Conservation (phyloP, 305 asterid species). For the Solanum hybrid region DNA sequence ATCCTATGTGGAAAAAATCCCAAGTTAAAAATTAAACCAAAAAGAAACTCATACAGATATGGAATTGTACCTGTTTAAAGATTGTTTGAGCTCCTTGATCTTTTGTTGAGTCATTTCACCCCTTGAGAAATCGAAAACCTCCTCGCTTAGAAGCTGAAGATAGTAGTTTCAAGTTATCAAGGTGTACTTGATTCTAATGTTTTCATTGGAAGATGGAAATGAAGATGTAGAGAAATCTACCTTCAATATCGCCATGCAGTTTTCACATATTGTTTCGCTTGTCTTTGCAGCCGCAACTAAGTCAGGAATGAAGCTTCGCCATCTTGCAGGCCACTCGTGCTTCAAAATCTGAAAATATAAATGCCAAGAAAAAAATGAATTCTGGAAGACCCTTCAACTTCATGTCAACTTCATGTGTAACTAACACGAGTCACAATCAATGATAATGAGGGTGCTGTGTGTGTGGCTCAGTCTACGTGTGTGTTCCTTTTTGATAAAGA, state of each 20-base stretch:
- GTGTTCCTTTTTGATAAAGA: background rate
- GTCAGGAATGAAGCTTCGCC: slow-evolving; percentile 94
- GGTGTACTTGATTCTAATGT: background rate
- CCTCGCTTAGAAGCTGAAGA: slow-evolving; percentile 89
- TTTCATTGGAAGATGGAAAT: slow-evolving; percentile 4
- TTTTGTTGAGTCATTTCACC: slow-evolving; percentile 99
- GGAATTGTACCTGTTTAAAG: slow-evolving; percentile 68
- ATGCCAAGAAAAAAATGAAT: slow-evolving; percentile 8
- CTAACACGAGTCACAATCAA: background rate
- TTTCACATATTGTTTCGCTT: slow-evolving; percentile 91
- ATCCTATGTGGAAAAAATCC: background rate
- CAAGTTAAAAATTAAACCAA: background rate
- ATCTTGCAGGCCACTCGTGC: slow-evolving; percentile 97
- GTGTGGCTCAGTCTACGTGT: background rate
- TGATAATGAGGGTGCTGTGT: background rate
- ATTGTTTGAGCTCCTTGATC: slow-evolving; percentile 90
- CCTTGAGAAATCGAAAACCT: slow-evolving; percentile 98
- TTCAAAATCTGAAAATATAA: slow-evolving; percentile 62
- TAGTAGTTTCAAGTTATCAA: slow-evolving; percentile 7
- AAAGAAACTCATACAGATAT: background rate
- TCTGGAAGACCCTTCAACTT: background rate
- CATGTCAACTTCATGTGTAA: background rate
- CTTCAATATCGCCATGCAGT: slow-evolving; percentile 95
- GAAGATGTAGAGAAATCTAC: slow-evolving; percentile 39
- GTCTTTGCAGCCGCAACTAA: slow-evolving; percentile 95